Conservation (phyloP, 108 stramenopile genomes). For the Skeletonema marinoi region DNA sequence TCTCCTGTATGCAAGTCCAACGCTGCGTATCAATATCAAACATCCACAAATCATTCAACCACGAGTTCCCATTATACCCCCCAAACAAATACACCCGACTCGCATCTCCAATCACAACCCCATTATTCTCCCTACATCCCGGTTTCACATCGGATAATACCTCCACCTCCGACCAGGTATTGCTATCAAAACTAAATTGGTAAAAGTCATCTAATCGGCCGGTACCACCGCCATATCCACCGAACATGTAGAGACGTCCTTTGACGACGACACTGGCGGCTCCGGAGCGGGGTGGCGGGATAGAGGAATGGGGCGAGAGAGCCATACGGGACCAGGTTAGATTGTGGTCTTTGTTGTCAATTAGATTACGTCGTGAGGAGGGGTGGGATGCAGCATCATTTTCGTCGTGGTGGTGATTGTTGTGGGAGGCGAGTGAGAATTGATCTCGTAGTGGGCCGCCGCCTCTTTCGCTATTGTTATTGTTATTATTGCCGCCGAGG, state of each 20-base stretch:
- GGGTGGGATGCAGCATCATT: background rate
- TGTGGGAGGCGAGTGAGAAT: background rate
- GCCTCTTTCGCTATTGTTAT: background rate
- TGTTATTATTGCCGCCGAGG: background rate
- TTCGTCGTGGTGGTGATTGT: background rate
- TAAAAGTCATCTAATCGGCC: slow-evolving; percentile 93
- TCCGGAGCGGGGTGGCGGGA: slow-evolving; percentile 87
- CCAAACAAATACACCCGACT: slow-evolving; percentile 88
- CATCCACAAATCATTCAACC: slow-evolving; percentile 93
- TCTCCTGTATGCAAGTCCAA: slow-evolving; percentile 87
- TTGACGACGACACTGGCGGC: slow-evolving; percentile 89
- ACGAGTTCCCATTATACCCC: slow-evolving; percentile 81
- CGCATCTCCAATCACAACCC: slow-evolving; percentile 74
- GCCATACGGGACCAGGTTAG: slow-evolving; percentile 35
- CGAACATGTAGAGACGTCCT: slow-evolving; percentile 85
- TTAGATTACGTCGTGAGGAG: background rate
- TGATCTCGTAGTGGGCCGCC: background rate
- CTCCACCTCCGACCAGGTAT: slow-evolving; percentile 73
- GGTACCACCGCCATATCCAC: slow-evolving; percentile 79
- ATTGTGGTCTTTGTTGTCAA: slow-evolving; percentile 21
- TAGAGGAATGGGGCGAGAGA: slow-evolving; percentile 14
- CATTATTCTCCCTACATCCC: slow-evolving; percentile 88
- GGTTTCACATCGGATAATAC: slow-evolving; percentile 70
- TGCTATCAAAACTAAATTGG: slow-evolving; percentile 66
- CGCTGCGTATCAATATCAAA: slow-evolving; percentile 78